A percentile compares a stretch with the other conserved stretches of the same genome.
These are phyloP conservation scores for Nepenthes gracilis DNA, from an alignment of 148 eudicot genomes.

Conservation along the genomic window DNA sequence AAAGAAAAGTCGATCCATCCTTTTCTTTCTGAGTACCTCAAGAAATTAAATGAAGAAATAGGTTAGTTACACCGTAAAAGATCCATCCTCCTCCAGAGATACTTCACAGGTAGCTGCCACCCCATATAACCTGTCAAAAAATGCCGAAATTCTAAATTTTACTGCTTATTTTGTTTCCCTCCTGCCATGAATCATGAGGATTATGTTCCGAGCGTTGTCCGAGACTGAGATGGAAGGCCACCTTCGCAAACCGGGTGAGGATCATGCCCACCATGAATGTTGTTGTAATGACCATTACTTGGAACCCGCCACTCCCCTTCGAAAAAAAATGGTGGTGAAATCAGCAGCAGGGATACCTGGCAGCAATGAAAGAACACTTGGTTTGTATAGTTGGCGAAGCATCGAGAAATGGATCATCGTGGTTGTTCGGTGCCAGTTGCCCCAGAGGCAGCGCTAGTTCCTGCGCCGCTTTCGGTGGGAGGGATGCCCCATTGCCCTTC, in stretches of 20 bases:
- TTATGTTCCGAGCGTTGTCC: background rate
- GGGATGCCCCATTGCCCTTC: slow-evolving; percentile 90
- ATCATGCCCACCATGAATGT: no score
- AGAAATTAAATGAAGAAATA: background rate
- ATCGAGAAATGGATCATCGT: slow-evolving; percentile 15
- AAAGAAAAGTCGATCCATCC: no score
- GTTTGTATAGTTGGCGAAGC: background rate
- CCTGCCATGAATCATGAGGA: background rate
- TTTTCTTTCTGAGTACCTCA: no score
- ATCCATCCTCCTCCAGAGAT: background rate
- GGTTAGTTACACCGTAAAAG: background rate
- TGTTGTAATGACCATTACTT: background rate
- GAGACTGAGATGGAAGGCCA: background rate
- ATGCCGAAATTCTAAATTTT: background rate
- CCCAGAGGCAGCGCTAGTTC: slow-evolving; percentile 39
- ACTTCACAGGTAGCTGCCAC: background rate
- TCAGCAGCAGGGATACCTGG: background rate
- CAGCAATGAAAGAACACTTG: background rate
- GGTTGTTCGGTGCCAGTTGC: slow-evolving; percentile 42
- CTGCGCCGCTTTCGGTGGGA: slow-evolving; percentile 61
- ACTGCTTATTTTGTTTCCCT: background rate
- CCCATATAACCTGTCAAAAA: background rate
- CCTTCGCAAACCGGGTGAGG: background rate
- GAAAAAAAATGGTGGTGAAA: background rate
- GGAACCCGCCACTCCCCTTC: background rate